These are phyloP conservation scores for Theobroma grandiflorum DNA, from an alignment of 441 rosid genomes.

Conservation along the genomic window DNA sequence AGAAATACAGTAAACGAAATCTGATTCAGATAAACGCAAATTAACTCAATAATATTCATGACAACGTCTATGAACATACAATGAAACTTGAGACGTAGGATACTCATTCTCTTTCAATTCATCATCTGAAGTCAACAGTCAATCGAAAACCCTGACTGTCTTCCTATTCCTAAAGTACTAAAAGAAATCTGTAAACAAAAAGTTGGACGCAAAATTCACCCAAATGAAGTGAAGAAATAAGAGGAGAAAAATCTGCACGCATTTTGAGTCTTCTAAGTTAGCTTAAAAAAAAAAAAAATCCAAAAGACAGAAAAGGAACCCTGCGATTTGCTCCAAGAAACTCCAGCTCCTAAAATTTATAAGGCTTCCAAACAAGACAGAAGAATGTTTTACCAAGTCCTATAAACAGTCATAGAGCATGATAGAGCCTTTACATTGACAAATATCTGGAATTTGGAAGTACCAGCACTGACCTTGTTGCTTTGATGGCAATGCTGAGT, in stretches of 20 bases:
- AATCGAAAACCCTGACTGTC: conserved; percentile 31
- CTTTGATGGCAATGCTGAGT: conserved; percentile 27
- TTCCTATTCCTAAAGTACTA: conserved; percentile 27
- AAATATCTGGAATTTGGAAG: conserved; percentile 32
- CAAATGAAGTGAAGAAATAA: neutral
- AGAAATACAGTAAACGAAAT: conserved; percentile 12
- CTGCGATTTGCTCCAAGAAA: conserved; percentile 28
- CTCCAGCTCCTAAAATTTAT: conserved; percentile 32
- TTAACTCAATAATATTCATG: neutral
- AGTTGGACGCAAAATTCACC: neutral
- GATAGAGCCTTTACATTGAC: conserved; percentile 31
- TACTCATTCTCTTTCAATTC: neutral
- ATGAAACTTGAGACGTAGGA: neutral
- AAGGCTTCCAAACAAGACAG: conserved; percentile 27
- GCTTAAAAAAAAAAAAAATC: conserved; percentile 15
- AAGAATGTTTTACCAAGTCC: conserved; percentile 25
- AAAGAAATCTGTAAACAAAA: conserved; percentile 1
- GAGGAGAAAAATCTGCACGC: neutral
- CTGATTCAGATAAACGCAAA: neutral
- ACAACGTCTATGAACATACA: conserved; percentile 13
- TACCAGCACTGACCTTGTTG: conserved; percentile 42
- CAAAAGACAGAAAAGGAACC: conserved; percentile 21
- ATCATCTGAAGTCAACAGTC: conserved; percentile 24
- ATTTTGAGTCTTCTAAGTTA: conserved; percentile 15
- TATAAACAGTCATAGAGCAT: conserved; percentile 14